These are phyloP conservation scores for Gigaspora rosea DNA, from an alignment of 192 early-diverging fungal species.

Conservation along the genomic window DNA sequence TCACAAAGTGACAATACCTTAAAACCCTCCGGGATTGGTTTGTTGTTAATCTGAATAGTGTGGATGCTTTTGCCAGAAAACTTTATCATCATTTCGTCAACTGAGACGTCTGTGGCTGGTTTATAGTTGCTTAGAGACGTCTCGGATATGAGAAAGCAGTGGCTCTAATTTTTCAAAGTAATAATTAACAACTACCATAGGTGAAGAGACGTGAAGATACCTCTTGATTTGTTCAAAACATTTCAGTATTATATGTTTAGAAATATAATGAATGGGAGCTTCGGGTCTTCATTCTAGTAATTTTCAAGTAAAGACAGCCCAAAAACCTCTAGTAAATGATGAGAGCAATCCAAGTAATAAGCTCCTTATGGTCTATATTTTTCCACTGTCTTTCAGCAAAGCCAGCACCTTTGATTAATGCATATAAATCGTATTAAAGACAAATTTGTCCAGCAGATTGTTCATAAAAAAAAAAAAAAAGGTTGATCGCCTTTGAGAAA, in stretches of 20 bases:
- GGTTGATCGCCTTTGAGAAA: constrained; percentile 7
- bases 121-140: too few relatives aligned
- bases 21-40: not conserved
- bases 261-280: not conserved
- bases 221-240: not conserved
- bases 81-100: too few relatives aligned
- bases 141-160: too few relatives aligned
- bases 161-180: too few relatives aligned
- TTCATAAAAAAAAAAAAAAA: constrained; percentile 10
- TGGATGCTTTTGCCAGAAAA: not conserved
- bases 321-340: not conserved
- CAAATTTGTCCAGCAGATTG: not conserved
- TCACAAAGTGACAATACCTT: too few relatives aligned
- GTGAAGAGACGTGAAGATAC: not conserved
- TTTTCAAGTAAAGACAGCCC: too few relatives aligned
- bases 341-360: too few relatives aligned
- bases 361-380: too few relatives aligned
- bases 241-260: too few relatives aligned
- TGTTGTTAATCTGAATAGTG: not conserved
- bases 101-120: too few relatives aligned
- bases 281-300: not conserved
- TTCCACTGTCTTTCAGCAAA: not conserved
- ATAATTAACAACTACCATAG: not conserved
- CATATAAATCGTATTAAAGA: not conserved
- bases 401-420: not conserved